Percentiles rank a stretch among this genome's conserved stretches.
Conservation (phyloP, 2,329 filamentous ascomycete genomes). For the Ustulina deusta region DNA sequence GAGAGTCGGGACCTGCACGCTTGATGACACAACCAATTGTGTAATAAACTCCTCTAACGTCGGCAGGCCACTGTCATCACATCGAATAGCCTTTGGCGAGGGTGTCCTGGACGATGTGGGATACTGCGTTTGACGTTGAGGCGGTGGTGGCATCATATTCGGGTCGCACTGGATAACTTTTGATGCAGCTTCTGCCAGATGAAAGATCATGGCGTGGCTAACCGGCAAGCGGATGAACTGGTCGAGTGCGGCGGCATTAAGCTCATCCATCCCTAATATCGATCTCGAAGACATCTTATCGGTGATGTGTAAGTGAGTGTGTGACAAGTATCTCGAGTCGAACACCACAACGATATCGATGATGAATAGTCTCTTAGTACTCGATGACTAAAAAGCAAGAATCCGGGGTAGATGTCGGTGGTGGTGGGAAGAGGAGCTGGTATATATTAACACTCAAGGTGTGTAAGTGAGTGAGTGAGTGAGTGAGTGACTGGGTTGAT, state of each 20-base stretch:
- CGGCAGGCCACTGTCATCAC: slow-evolving; percentile 71
- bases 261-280: slow-evolving; percentile 63
- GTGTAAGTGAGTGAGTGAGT: slow-evolving; percentile 18
- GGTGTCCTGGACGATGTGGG: slow-evolving; percentile 65
- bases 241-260: slow-evolving; percentile 81
- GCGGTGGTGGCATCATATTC: slow-evolving; percentile 63
- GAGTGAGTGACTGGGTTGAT: slow-evolving; percentile 37
- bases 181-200: slow-evolving; percentile 78
- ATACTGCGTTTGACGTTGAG: slow-evolving; percentile 54
- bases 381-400: slow-evolving; percentile 35
- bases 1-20: slow-evolving; percentile 95
- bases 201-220: slow-evolving; percentile 79
- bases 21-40: slow-evolving; percentile 89
- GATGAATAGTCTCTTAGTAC: slow-evolving; percentile 11
- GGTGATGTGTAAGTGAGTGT: slow-evolving; percentile 46
- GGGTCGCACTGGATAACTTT: slow-evolving; percentile 85
- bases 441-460: slow-evolving; percentile 47
- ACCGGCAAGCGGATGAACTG: slow-evolving; percentile 84
- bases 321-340: slow-evolving; percentile 18
- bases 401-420: slow-evolving; percentile 42
- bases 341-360: slow-evolving; percentile 14
- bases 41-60: slow-evolving; percentile 91
- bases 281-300: slow-evolving; percentile 61
- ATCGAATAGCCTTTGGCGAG: slow-evolving; percentile 58
- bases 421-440: slow-evolving; percentile 42